A percentile compares a stretch with the other conserved stretches of the same genome.
Evolutionary conservation across 495 filamentous ascomycete species (phyloP).

Genomic region (Aspergillus heteromorphus): DNA sequence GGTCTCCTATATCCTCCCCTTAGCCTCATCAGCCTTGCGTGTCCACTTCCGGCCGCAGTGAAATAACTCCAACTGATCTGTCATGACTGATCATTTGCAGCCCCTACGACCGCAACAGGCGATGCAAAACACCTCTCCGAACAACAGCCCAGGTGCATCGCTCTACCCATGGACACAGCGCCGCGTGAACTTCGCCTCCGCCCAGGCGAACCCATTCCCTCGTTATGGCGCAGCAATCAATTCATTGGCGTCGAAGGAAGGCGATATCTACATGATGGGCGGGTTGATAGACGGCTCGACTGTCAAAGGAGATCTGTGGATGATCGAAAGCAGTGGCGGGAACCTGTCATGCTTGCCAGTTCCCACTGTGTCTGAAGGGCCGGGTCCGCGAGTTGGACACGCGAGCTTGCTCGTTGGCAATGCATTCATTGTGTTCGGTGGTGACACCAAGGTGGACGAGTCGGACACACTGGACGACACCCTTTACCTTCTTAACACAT

Average conservation of each 20-base stretch:
- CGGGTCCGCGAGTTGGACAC: slow-evolving; percentile 93
- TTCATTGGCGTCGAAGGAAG: slow-evolving; percentile 86
- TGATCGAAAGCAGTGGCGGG: slow-evolving; percentile 83
- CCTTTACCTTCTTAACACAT: slow-evolving; percentile 94
- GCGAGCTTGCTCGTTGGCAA: slow-evolving; percentile 93
- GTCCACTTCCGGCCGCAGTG: not conserved
- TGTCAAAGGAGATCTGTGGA: slow-evolving; percentile 96
- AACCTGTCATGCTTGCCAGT: slow-evolving; percentile 88
- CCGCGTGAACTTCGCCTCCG: slow-evolving; percentile 75
- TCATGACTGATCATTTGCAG: slow-evolving; percentile 18
- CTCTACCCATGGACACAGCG: slow-evolving; percentile 97
- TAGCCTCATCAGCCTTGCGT: not conserved
- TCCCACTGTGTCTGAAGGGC: slow-evolving; percentile 85
- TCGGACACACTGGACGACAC: slow-evolving; percentile 89
- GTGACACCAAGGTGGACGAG: slow-evolving; percentile 96
- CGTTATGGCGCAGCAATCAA: slow-evolving; percentile 98
- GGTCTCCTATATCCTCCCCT: slow-evolving; percentile 15
- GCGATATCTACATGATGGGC: slow-evolving; percentile 97
- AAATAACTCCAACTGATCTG: not conserved
- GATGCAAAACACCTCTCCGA: slow-evolving; percentile 34
- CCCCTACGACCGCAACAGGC: slow-evolving; percentile 29
- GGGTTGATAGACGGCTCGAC: slow-evolving; percentile 89
- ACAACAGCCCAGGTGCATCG: slow-evolving; percentile 45
- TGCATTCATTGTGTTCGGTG: slow-evolving; percentile 98
- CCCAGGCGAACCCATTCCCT: slow-evolving; percentile 84